These are phyloP conservation scores for Arabis hirsuta DNA, from an alignment of 345 rosid species.

Conservation along the genomic window DNA sequence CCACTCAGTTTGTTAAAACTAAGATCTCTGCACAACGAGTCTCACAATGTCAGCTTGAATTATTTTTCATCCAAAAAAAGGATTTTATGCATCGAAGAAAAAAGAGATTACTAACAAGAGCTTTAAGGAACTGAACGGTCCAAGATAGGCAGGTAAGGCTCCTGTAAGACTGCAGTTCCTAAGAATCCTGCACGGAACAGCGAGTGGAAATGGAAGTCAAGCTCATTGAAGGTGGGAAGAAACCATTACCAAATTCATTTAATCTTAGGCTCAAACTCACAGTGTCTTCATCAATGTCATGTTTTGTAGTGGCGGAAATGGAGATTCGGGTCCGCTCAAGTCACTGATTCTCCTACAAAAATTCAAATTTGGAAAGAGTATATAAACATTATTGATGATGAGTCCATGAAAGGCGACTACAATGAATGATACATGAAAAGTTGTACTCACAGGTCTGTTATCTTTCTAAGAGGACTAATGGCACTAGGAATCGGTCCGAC, in stretches of 20 bases:
- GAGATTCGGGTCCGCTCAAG: slow-evolving; percentile 46
- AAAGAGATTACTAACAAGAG: slow-evolving; percentile 51
- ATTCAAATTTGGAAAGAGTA: slow-evolving; percentile 8
- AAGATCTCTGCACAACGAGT: slow-evolving; percentile 53
- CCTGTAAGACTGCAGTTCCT: slow-evolving; percentile 64
- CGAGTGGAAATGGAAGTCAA: slow-evolving; percentile 13
- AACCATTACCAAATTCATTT: slow-evolving; percentile 1
- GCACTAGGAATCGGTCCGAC: slow-evolving; percentile 57
- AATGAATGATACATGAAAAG: neutral
- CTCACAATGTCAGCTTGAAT: slow-evolving; percentile 24
- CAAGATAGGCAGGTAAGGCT: slow-evolving; percentile 52
- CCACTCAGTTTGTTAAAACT: slow-evolving; percentile 67
- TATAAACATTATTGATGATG: neutral
- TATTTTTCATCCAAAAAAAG: neutral
- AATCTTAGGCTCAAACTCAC: slow-evolving; percentile 40
- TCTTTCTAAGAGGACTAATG: slow-evolving; percentile 28
- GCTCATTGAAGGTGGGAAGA: neutral
- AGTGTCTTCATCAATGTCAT: slow-evolving; percentile 43
- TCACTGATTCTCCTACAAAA: slow-evolving; percentile 62
- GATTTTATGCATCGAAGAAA: neutral
- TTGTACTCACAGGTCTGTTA: slow-evolving; percentile 47
- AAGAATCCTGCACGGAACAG: slow-evolving; percentile 48
- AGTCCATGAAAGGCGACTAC: neutral
- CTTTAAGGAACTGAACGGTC: slow-evolving; percentile 21
- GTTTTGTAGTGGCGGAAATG: slow-evolving; percentile 49